phyloP scores from a whole-genome alignment of 257 asterid species.

The Nicotiana obtusifolia region DNA sequence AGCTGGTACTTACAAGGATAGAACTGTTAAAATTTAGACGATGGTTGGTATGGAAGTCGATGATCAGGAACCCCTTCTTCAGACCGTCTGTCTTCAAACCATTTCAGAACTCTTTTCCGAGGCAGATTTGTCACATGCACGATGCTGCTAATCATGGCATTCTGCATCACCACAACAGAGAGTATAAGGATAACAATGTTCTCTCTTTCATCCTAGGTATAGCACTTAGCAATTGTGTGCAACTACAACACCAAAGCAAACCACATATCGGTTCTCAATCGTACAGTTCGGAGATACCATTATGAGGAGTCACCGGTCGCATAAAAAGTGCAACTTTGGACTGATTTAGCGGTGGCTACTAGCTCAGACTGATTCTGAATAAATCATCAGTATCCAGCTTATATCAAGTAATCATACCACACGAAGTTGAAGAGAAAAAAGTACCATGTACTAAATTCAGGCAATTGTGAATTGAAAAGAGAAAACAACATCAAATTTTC shows the following conservation, averaged over 20 bases:
- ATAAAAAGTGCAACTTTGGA: neutral
- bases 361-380: neutral
- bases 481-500: neutral
- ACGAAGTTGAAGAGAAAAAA: neutral
- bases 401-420: neutral
- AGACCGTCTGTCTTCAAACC: constrained; percentile 86
- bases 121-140: constrained; percentile 89
- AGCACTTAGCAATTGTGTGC: neutral
- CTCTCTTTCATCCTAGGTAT: neutral
- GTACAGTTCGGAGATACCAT: neutral
- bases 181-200: neutral
- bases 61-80: constrained; percentile 73
- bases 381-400: neutral
- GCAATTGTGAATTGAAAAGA: neutral
- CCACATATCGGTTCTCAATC: neutral
- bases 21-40: neutral
- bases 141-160: constrained; percentile 79
- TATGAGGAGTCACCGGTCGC: neutral
- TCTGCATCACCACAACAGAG: constrained; percentile 35
- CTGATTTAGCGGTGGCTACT: neutral
- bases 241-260: neutral
- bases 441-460: neutral
- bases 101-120: constrained; percentile 70
- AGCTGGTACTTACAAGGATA: neutral
- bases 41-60: constrained; percentile 47